phyloP scores from a whole-genome alignment of 2,329 filamentous ascomycete species.

The Fusarium musae region DNA sequence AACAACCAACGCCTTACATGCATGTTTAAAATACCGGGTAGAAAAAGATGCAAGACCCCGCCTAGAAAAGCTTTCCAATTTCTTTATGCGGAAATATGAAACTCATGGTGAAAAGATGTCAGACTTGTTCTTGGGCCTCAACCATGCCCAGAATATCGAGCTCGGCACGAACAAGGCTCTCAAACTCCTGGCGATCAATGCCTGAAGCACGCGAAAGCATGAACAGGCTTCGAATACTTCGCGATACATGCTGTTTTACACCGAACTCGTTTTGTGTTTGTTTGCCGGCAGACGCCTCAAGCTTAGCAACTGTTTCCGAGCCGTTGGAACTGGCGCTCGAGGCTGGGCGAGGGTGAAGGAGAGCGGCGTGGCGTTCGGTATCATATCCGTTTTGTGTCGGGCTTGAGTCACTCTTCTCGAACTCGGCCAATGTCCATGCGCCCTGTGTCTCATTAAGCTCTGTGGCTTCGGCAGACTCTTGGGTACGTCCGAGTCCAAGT shows the following conservation, averaged over 20 bases:
- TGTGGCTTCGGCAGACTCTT: constrained; percentile 29
- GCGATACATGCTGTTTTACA: constrained; percentile 82
- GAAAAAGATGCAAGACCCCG: constrained; percentile 7
- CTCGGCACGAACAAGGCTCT: constrained; percentile 76
- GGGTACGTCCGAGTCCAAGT: constrained; percentile 38
- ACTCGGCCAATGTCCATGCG: constrained; percentile 58
- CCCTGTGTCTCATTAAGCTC: constrained; percentile 47
- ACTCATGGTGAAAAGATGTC: not conserved
- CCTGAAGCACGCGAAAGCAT: constrained; percentile 75
- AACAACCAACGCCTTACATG: constrained; percentile 42
- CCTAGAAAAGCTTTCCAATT: not conserved
- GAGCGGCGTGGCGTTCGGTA: constrained; percentile 51
- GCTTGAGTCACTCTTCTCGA: constrained; percentile 53
- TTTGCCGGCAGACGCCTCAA: constrained; percentile 65
- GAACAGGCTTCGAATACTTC: constrained; percentile 81
- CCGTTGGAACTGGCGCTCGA: constrained; percentile 68
- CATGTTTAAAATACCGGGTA: not conserved
- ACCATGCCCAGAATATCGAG: constrained; percentile 76
- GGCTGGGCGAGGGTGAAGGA: constrained; percentile 67
- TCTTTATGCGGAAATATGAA: not conserved
- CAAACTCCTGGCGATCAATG: constrained; percentile 80
- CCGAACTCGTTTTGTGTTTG: constrained; percentile 75
- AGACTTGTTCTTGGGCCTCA: constrained; percentile 62
- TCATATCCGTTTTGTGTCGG: constrained; percentile 43
- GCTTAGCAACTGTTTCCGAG: constrained; percentile 68